These are phyloP conservation scores for Pseudozyma tsukubaensis DNA, from an alignment of 1,284 basidiomycete genomes.

Conservation along the genomic window DNA sequence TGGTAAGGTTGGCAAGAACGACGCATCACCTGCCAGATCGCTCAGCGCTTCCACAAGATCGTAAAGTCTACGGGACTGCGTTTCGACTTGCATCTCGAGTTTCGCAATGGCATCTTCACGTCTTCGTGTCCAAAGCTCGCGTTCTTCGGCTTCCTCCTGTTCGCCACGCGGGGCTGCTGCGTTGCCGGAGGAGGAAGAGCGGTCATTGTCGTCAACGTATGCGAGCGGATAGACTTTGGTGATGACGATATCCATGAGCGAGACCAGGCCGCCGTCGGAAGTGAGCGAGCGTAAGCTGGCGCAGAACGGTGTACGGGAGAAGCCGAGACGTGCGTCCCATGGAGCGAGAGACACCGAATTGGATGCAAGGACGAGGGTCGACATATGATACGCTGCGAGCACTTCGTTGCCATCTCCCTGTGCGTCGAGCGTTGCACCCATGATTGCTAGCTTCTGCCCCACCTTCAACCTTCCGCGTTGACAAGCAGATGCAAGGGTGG, in stretches of 20 bases:
- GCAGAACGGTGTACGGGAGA: conserved; percentile 75
- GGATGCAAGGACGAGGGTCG: conserved; percentile 78
- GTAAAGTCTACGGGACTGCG: conserved; percentile 29
- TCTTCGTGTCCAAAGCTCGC: conserved; percentile 76
- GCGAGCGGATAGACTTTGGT: conserved; percentile 73
- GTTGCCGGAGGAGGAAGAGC: conserved; percentile 6
- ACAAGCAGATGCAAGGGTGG: conserved; percentile 78
- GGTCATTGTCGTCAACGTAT: conserved; percentile 66
- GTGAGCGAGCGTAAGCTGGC: conserved; percentile 83
- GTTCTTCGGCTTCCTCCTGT: conserved; percentile 73
- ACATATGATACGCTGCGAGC: conserved; percentile 79
- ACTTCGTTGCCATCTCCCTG: conserved; percentile 80
- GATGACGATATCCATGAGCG: conserved; percentile 81
- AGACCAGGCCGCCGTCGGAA: conserved; percentile 82
- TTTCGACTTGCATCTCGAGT: conserved; percentile 29
- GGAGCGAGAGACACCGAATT: conserved; percentile 86
- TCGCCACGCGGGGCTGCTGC: conserved; percentile 71
- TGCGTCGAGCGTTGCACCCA: conserved; percentile 75
- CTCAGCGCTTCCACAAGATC: conserved; percentile 37
- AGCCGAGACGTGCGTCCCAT: conserved; percentile 90
- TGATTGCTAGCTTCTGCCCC: conserved; percentile 84
- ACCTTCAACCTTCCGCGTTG: conserved; percentile 76
- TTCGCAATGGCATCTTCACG: conserved; percentile 24
- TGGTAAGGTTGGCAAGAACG: conserved; percentile 26
- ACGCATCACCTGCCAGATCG: conserved; percentile 20